Evolutionary conservation across 441 rosid species (phyloP).

Genomic region (Jatropha podagrica): DNA sequence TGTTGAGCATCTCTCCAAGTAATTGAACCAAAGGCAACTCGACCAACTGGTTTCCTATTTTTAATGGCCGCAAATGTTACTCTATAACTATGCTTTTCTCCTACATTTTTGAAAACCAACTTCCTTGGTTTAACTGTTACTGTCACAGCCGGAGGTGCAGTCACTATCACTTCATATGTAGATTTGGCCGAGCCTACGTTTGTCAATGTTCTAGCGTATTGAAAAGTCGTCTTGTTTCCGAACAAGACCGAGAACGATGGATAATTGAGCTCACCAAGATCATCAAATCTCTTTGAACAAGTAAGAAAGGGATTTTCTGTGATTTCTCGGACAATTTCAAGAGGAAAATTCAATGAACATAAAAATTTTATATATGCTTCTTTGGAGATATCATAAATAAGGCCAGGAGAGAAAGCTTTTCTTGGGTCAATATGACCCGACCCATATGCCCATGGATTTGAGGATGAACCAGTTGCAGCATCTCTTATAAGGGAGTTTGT

Average conservation of each 20-base stretch:
- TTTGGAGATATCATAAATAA: not conserved
- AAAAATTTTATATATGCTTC: not conserved
- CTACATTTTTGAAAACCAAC: conserved; percentile 49
- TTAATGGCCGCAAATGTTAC: conserved; percentile 58
- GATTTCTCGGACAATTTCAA: conserved; percentile 41
- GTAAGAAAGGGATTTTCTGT: conserved; percentile 51
- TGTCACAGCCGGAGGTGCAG: conserved; percentile 39
- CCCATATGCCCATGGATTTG: conserved; percentile 82
- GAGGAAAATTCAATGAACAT: conserved; percentile 40
- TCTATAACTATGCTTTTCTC: conserved; percentile 62
- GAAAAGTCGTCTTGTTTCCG: not conserved
- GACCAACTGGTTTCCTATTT: conserved; percentile 29
- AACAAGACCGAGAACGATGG: conserved; percentile 79
- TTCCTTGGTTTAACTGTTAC: conserved; percentile 49
- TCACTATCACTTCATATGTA: conserved; percentile 38
- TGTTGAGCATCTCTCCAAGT: conserved; percentile 55
- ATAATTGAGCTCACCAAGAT: conserved; percentile 72
- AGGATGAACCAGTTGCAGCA: conserved; percentile 51
- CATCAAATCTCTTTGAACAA: conserved; percentile 46
- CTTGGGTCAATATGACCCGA: conserved; percentile 44
- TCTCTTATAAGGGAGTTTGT: conserved; percentile 60
- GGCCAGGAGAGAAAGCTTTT: not conserved
- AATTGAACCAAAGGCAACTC: conserved; percentile 62
- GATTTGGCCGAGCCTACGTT: conserved; percentile 63
- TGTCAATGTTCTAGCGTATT: conserved; percentile 25